Conservation (phyloP, 2,329 filamentous ascomycete genomes). For the Intubia oerlemansii region DNA sequence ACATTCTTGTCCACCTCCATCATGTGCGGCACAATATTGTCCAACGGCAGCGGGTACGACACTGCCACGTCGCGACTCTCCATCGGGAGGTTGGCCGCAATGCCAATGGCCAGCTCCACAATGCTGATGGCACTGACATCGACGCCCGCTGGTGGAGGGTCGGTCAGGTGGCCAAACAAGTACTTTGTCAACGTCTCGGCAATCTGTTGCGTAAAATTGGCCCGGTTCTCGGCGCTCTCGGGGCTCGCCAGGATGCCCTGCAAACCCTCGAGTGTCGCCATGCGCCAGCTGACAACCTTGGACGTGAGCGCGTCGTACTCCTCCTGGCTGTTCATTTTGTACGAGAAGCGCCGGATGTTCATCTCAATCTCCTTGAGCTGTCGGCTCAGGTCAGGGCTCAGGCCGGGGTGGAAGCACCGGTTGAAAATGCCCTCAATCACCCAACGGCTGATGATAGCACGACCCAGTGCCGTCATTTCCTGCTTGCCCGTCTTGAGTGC, state of each 20-base stretch:
- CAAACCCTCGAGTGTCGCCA: constrained; percentile 85
- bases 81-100: constrained; percentile 67
- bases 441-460: constrained; percentile 77
- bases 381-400: constrained; percentile 55
- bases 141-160: constrained; percentile 61
- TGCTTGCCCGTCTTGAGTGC: constrained; percentile 75
- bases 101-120: constrained; percentile 70
- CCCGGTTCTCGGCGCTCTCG: constrained; percentile 42
- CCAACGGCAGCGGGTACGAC: constrained; percentile 63
- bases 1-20: constrained; percentile 74
- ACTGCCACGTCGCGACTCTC: constrained; percentile 84
- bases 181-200: constrained; percentile 46
- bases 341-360: constrained; percentile 62
- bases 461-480: constrained; percentile 91
- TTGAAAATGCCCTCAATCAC: constrained; percentile 81
- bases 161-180: constrained; percentile 52
- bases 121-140: constrained; percentile 83
- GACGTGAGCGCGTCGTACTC: constrained; percentile 74
- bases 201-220: constrained; percentile 46
- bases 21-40: constrained; percentile 42
- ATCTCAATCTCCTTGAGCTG: constrained; percentile 73
- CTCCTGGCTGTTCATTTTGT: constrained; percentile 55
- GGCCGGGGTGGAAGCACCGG: constrained; percentile 74
- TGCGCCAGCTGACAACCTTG: constrained; percentile 81
- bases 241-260: constrained; percentile 44